A percentile compares a stretch with the other conserved stretches of the same genome.
Evolutionary conservation across 306 rosid genomes (phyloP).

Genomic region (Canavalia ensiformis): DNA sequence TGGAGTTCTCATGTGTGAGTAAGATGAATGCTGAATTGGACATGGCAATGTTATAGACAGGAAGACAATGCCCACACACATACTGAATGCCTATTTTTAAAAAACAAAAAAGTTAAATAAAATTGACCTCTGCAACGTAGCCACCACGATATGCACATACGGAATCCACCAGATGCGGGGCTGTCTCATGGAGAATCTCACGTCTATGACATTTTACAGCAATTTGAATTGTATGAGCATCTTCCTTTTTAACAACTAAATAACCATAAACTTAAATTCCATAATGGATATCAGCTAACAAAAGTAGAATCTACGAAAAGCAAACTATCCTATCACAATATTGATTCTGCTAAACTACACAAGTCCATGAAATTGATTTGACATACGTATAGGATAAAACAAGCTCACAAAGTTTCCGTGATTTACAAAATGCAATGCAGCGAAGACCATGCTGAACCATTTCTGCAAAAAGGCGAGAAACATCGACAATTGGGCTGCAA

Average conservation of each 20-base stretch:
- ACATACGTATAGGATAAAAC: slow-evolving; percentile 88
- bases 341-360: slow-evolving; percentile 45
- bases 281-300: slow-evolving; percentile 36
- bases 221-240: slow-evolving; percentile 43
- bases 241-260: slow-evolving; percentile 33
- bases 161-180: slow-evolving; percentile 73
- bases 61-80: slow-evolving; percentile 1
- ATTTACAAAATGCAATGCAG: slow-evolving; percentile 89
- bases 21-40: slow-evolving; percentile 17
- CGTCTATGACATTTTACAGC: slow-evolving; percentile 64
- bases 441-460: slow-evolving; percentile 99
- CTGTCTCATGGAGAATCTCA: slow-evolving; percentile 85
- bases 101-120: neutral
- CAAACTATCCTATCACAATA: slow-evolving; percentile 26
- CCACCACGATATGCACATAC: slow-evolving; percentile 92
- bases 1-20: neutral
- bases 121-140: slow-evolving; percentile 79
- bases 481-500: slow-evolving; percentile 79
- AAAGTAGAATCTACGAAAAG: slow-evolving; percentile 39
- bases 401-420: slow-evolving; percentile 91
- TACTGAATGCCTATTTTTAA: neutral
- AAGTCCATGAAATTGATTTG: slow-evolving; percentile 47
- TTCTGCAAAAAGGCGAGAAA: slow-evolving; percentile 86
- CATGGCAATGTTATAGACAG: neutral
- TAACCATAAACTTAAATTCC: slow-evolving; percentile 30